These are phyloP conservation scores for Cordia subcordata DNA, from an alignment of 257 asterid species.

Conservation along the genomic window DNA sequence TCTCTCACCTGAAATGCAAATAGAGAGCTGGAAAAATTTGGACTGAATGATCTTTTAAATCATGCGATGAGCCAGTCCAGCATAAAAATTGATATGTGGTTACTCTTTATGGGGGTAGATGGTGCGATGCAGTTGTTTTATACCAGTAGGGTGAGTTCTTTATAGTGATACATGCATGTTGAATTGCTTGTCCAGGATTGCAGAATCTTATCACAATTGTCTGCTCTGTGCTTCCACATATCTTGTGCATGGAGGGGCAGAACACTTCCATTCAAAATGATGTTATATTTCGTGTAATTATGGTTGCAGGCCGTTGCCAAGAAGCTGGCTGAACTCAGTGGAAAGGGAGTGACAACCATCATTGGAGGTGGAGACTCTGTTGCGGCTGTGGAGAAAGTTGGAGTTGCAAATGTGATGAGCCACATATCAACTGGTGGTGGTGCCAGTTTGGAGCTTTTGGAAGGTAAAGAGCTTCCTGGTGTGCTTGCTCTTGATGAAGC, in stretches of 20 bases:
- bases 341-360: conserved; percentile 81
- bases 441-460: conserved; percentile 89
- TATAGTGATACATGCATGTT: no score
- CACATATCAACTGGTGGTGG: conserved; percentile 97
- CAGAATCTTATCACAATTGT: no score
- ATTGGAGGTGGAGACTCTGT: conserved; percentile 96
- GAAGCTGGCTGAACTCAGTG: conserved; percentile 76
- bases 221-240: no score
- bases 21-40: not conserved
- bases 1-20: not conserved
- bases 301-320: conserved; percentile 60
- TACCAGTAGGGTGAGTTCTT: no score
- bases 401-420: conserved; percentile 81
- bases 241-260: no score
- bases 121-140: no score
- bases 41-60: no score
- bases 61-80: not conserved
- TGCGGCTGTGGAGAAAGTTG: conserved; percentile 91
- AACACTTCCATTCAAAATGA: not conserved
- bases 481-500: conserved; percentile 87
- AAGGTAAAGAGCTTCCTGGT: conserved; percentile 87
- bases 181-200: no score
- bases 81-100: not conserved
- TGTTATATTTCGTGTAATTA: conserved; percentile 1
- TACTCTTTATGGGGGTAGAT: no score